Conservation (phyloP, 306 rosid genomes). For the Rosa chinensis region DNA sequence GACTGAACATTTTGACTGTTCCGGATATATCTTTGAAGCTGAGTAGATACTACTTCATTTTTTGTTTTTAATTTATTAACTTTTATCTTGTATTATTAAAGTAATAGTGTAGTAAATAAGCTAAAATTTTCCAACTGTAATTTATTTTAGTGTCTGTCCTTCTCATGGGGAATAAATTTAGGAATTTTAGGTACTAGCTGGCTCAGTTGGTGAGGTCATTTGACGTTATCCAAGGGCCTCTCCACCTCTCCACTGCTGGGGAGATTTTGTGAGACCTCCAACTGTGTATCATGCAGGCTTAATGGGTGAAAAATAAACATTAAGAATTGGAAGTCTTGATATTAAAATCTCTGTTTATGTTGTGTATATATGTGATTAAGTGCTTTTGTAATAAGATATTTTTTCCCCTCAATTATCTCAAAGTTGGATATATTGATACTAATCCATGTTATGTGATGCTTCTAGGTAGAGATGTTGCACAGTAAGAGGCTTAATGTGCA, state of each 20-base stretch:
- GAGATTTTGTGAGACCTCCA: background rate
- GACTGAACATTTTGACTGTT: background rate
- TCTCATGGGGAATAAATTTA: background rate
- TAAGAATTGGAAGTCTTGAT: background rate
- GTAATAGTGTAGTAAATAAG: background rate
- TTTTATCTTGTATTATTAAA: background rate
- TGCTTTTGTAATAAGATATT: background rate
- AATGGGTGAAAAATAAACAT: background rate
- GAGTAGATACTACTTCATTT: background rate
- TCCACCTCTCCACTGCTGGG: background rate
- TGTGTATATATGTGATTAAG: background rate
- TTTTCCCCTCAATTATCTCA: slow-evolving; percentile 1
- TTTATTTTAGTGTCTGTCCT: background rate
- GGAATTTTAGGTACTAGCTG: background rate
- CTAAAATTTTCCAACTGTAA: background rate
- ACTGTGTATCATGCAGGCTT: background rate
- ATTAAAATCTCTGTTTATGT: background rate
- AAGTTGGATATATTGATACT: slow-evolving; percentile 20
- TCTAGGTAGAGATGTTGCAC: slow-evolving; percentile 94
- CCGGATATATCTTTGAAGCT: background rate
- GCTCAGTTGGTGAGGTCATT: background rate
- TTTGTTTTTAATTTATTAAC: background rate
- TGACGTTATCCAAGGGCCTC: background rate
- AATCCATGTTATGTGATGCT: slow-evolving; percentile 29
- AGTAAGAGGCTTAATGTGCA: slow-evolving; percentile 92